phyloP scores from a whole-genome alignment of 352 stramenopile genomes.

The Elongisporangium anandrum region DNA sequence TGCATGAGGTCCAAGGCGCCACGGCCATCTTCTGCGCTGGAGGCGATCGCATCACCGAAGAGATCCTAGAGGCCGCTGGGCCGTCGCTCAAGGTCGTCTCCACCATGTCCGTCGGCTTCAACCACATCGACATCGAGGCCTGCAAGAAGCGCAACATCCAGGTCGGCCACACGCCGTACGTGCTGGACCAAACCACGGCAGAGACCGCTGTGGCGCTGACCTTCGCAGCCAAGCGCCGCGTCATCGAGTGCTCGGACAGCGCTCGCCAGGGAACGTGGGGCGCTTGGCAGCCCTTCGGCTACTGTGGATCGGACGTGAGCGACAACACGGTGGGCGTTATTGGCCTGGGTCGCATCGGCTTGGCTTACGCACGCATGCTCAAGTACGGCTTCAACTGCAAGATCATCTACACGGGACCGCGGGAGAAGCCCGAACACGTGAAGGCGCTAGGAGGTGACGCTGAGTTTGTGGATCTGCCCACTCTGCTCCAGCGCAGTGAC shows the following conservation, averaged over 20 bases:
- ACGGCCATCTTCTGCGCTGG: constrained; percentile 61
- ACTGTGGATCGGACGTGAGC: constrained; percentile 72
- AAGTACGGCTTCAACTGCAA: constrained; percentile 78
- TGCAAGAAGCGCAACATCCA: constrained; percentile 61
- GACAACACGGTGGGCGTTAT: constrained; percentile 74
- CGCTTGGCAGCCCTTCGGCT: constrained; percentile 77
- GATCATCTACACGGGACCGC: constrained; percentile 76
- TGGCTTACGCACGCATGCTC: constrained; percentile 75
- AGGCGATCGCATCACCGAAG: constrained; percentile 62
- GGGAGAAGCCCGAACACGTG: constrained; percentile 45
- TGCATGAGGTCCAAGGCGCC: constrained; percentile 40
- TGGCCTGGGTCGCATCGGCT: constrained; percentile 86
- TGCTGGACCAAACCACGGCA: constrained; percentile 77
- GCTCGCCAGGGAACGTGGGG: constrained; percentile 70
- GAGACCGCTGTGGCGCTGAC: constrained; percentile 71
- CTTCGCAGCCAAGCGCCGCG: constrained; percentile 49
- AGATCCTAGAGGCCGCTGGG: constrained; percentile 52
- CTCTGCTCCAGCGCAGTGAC: constrained; percentile 74
- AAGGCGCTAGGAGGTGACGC: constrained; percentile 31
- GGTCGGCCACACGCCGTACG: constrained; percentile 81
- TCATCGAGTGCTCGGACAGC: constrained; percentile 68
- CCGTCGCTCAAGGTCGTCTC: constrained; percentile 59
- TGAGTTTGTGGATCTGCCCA: constrained; percentile 73
- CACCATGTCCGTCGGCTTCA: constrained; percentile 89
- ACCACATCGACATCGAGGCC: constrained; percentile 87